phyloP scores from a whole-genome alignment of 495 filamentous ascomycete genomes.

The Tetracladium marchalianum region DNA sequence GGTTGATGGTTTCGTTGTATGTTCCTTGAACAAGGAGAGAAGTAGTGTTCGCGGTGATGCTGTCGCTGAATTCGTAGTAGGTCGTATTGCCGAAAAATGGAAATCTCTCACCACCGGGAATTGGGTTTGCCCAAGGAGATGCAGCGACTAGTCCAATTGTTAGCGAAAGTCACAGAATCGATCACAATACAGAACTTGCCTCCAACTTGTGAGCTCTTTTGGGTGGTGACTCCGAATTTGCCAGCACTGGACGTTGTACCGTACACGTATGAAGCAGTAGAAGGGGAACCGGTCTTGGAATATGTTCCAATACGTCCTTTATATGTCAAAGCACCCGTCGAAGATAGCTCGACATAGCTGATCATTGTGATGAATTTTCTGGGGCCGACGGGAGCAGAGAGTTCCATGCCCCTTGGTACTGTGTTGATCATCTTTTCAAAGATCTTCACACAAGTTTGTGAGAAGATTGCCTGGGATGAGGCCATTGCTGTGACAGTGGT shows the following conservation, averaged over 20 bases:
- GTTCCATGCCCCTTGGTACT: constrained; percentile 24
- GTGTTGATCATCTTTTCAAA: constrained; percentile 33
- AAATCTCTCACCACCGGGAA: neutral
- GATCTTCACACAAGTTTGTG: constrained; percentile 21
- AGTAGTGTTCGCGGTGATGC: neutral
- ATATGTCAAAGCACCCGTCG: neutral
- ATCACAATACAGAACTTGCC: neutral
- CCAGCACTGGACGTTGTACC: neutral
- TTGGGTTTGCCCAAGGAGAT: neutral
- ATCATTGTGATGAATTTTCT: neutral
- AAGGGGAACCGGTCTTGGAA: neutral
- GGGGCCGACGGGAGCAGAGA: constrained; percentile 23
- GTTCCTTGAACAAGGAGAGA: constrained; percentile 1
- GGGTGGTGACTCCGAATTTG: neutral
- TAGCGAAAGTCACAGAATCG: neutral
- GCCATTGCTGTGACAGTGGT: constrained; percentile 25
- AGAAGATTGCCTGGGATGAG: constrained; percentile 21
- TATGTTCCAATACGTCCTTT: neutral
- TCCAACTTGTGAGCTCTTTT: constrained; percentile 6
- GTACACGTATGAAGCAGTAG: neutral
- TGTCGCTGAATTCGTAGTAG: constrained; percentile 8
- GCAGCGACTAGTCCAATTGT: neutral
- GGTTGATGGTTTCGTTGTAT: constrained; percentile 11
- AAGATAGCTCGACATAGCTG: neutral
- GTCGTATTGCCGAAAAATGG: constrained; percentile 11